Conservation (phyloP, 768 basidiomycete genomes). For the Agrocybe praecox region DNA sequence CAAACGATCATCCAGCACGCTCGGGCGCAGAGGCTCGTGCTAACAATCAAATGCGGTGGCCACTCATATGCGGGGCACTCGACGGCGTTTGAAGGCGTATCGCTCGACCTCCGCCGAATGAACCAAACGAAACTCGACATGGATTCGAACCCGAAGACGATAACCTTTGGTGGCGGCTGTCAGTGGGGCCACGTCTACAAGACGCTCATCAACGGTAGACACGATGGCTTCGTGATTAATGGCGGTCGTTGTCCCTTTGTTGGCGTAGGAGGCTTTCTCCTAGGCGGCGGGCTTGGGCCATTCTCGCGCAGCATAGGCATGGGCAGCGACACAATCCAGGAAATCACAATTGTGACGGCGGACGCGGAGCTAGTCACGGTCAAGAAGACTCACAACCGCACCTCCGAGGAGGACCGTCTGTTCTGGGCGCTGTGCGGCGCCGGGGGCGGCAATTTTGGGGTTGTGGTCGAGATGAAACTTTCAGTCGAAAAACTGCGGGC, state of each 20-base stretch:
- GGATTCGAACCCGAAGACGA: no score
- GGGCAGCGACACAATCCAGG: conserved; percentile 7
- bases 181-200: no score
- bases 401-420: neutral
- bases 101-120: no score
- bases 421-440: conserved; percentile 10
- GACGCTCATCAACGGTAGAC: no score
- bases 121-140: no score
- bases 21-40: no score
- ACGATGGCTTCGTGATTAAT: no score
- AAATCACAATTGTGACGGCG: conserved; percentile 9
- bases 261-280: conserved; percentile 6
- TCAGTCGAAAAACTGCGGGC: neutral
- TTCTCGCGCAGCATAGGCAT: conserved; percentile 10
- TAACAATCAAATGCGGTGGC: no score
- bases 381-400: neutral
- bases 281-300: conserved; percentile 10
- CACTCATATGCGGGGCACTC: no score
- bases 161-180: no score
- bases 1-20: no score
- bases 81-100: no score
- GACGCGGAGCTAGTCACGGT: conserved; percentile 5
- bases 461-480: conserved; percentile 7
- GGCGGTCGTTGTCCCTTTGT: conserved; percentile 9
- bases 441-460: conserved; percentile 10